Evolutionary conservation across 116 monocot species (phyloP), one percentile per base, ranked within the genome.

Genomic region (Trichopus zeylanicus): DNA sequence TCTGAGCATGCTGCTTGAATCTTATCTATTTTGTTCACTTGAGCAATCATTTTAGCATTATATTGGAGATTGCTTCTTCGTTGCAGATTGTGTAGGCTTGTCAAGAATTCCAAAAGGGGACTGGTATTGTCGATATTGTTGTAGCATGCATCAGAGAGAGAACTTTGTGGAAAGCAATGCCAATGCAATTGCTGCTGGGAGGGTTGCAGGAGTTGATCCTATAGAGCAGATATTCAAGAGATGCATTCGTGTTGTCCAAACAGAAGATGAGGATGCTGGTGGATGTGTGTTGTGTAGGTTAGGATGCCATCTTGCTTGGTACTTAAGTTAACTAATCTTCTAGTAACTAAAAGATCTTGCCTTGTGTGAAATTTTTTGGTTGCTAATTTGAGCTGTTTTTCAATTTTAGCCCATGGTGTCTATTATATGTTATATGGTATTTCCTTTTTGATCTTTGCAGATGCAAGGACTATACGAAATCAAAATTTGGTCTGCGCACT

Each of bases 101-200:
- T 65, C 74, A 20, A 69, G 11, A 24, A 53, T 78, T 35, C 99
- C 92, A 12, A 26, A 22, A 31, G 99, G 83, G n/a, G 76, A 85
- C 46, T 99, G 83, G 82, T 72, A 72, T 65, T 92, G 99, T 32
- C 77, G 69, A 47, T 80, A 70, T 76, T 99, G 99, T 68, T 58
- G 81, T 67, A 75, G 59, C 73, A 68, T 81, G 47, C 73, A 76
- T 74, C 78, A 82, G 53, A 77, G 74, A 68, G 88, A 91, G 66
- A 84, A 62, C 24, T 66, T 31, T 67, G 58, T 79, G 26, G 70
- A 67, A 49, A 61, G 64, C 59, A 93, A 88, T 73, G 64, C 76
- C 23, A 93, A 93, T 80, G 88, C 93, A 30, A 81, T 93, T 67
- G 88, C 93, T 75, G 88, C 85, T 66, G 93, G 93, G 46, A 82